These are phyloP conservation scores for Coriolopsis trogii DNA, from an alignment of 1,284 basidiomycete genomes.

Conservation along the genomic window DNA sequence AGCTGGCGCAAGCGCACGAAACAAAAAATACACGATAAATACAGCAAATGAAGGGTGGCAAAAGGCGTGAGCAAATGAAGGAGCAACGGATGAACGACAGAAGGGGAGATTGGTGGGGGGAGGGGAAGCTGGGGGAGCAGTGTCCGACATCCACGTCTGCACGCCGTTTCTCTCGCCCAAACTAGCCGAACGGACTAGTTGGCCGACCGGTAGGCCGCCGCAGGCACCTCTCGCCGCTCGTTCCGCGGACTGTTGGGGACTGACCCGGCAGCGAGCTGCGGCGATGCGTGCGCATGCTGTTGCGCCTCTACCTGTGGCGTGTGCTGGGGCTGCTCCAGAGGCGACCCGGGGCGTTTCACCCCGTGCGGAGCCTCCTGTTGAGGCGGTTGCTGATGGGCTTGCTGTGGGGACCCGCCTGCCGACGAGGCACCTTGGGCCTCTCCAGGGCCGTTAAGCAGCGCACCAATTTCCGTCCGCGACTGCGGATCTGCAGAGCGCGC, in stretches of 20 bases:
- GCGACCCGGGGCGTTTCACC: conserved; percentile 20
- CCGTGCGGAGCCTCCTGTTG: conserved; percentile 10
- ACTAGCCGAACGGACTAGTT: conserved; percentile 10
- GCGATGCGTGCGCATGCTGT: conserved; percentile 16
- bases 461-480: conserved; percentile 30
- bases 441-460: conserved; percentile 30
- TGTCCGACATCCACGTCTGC: conserved; percentile 1
- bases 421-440: conserved; percentile 15
- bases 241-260: conserved; percentile 23
- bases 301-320: conserved; percentile 10
- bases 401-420: conserved; percentile 14
- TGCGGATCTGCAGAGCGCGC: conserved; percentile 24
- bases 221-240: conserved; percentile 25
- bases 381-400: conserved; percentile 12
- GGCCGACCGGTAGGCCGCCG: conserved; percentile 22
- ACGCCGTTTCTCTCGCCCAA: not conserved
- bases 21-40: conserved; percentile 29
- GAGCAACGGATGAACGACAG: not conserved
- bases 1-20: conserved; percentile 8
- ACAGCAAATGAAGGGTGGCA: conserved; percentile 6
- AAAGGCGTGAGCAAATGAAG: not conserved
- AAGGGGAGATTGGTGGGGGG: not conserved
- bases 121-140: not conserved
- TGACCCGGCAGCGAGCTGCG: conserved; percentile 16
- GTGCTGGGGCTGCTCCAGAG: conserved; percentile 15